These are phyloP conservation scores for Picochlorum sp. DNA, from an alignment of 139 green algal genomes.

Conservation along the genomic window DNA sequence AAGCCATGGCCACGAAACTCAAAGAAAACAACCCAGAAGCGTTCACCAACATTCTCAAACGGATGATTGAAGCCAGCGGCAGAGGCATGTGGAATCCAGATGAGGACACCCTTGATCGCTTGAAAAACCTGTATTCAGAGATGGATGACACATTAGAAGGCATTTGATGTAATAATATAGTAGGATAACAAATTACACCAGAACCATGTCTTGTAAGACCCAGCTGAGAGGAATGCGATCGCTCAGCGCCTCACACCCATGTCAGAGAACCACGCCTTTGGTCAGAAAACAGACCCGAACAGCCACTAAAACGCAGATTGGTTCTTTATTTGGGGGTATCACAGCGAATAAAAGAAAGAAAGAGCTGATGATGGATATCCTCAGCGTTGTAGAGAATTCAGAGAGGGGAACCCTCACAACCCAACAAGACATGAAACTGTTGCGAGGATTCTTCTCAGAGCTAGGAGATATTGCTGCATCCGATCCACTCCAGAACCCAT, in stretches of 20 bases:
- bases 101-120: slow-evolving; percentile 46
- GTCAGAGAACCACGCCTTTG: too few relatives aligned
- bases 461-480: slow-evolving; percentile 19
- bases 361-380: not conserved
- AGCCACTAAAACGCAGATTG: not conserved
- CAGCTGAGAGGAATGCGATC: too few relatives aligned
- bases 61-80: slow-evolving; percentile 88
- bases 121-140: slow-evolving; percentile 71
- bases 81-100: slow-evolving; percentile 88
- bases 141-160: slow-evolving; percentile 91
- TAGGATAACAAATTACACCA: not conserved
- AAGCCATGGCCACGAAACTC: slow-evolving; percentile 69
- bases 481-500: slow-evolving; percentile 10
- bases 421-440: slow-evolving; percentile 3
- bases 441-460: slow-evolving; percentile 25
- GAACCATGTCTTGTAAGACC: too few relatives aligned
- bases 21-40: slow-evolving; percentile 55
- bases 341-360: not conserved
- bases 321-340: not conserved
- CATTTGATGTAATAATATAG: slow-evolving; percentile 29
- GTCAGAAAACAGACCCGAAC: too few relatives aligned
- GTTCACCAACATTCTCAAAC: slow-evolving; percentile 71
- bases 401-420: slow-evolving; percentile 30
- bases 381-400: slow-evolving; percentile 12
- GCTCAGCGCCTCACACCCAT: too few relatives aligned